Evolutionary conservation across 164 flowering plant species (phyloP).

Genomic region (Macadamia tetraphylla): DNA sequence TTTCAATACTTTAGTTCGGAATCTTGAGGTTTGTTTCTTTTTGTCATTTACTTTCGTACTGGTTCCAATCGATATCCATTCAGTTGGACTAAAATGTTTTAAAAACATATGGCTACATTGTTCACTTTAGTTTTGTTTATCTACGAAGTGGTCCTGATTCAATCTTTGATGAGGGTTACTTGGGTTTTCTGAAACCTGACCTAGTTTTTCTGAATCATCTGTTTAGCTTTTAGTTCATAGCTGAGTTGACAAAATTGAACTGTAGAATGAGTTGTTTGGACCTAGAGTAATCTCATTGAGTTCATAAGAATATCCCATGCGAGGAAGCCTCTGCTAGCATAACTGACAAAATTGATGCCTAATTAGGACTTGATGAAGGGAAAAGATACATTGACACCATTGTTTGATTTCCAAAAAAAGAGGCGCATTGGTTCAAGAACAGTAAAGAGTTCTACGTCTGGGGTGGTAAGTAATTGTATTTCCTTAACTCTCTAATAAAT

Average conservation of each 20-base stretch:
- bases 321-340: background rate
- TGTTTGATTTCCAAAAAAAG: slow-evolving; percentile 89
- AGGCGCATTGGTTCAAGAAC: slow-evolving; percentile 58
- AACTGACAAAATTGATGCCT: slow-evolving; percentile 11
- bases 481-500: background rate
- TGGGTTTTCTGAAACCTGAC: background rate
- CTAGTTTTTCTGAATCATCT: background rate
- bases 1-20: slow-evolving; percentile 67
- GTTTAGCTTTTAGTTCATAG: background rate
- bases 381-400: slow-evolving; percentile 61
- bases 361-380: slow-evolving; percentile 83
- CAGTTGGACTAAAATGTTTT: background rate
- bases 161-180: background rate
- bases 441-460: slow-evolving; percentile 67
- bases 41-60: background rate
- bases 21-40: slow-evolving; percentile 72
- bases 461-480: slow-evolving; percentile 55
- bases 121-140: background rate
- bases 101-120: background rate
- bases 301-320: background rate
- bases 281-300: background rate
- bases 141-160: background rate
- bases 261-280: background rate
- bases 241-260: no score
- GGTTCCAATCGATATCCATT: background rate